phyloP scores from a whole-genome alignment of 202 grass and related monocot genomes.

The Musa balbisiana region DNA sequence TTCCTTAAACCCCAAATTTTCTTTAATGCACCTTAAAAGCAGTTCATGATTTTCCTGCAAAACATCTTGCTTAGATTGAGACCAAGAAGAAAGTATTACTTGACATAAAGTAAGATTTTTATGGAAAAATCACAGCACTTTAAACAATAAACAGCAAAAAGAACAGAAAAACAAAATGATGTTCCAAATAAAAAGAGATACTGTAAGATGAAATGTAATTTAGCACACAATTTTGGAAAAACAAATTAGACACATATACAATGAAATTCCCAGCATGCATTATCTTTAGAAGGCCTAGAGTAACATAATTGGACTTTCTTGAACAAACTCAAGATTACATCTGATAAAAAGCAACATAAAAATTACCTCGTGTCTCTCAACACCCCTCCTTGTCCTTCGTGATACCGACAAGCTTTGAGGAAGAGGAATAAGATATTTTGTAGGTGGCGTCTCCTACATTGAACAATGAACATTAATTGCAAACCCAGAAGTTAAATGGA shows the following conservation, averaged over 20 bases:
- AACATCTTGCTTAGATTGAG: slow-evolving; percentile 4
- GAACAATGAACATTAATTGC: slow-evolving; percentile 16
- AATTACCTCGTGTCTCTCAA: slow-evolving; percentile 79
- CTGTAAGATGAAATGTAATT: no score
- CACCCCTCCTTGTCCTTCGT: slow-evolving; percentile 50
- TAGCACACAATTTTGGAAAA: no score
- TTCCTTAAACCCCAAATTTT: slow-evolving; percentile 86
- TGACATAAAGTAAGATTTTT: background rate
- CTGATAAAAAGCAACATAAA: slow-evolving; percentile 5
- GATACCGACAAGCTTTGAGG: slow-evolving; percentile 52
- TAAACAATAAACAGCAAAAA: background rate
- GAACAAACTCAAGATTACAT: slow-evolving; percentile 1
- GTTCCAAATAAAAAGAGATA: background rate
- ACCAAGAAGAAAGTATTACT: background rate
- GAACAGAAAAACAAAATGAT: background rate
- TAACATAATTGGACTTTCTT: background rate
- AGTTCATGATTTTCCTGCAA: slow-evolving; percentile 92
- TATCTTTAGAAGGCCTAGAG: background rate
- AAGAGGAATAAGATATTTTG: slow-evolving; percentile 54
- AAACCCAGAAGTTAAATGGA: background rate
- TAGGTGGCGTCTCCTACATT: slow-evolving; percentile 66
- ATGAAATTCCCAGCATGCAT: background rate
- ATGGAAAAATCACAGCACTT: background rate
- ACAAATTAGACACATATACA: no score
- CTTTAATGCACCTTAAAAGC: slow-evolving; percentile 72